These are phyloP conservation scores for Alternaria sp. DNA, from an alignment of 2,329 filamentous ascomycete genomes.

Conservation along the genomic window DNA sequence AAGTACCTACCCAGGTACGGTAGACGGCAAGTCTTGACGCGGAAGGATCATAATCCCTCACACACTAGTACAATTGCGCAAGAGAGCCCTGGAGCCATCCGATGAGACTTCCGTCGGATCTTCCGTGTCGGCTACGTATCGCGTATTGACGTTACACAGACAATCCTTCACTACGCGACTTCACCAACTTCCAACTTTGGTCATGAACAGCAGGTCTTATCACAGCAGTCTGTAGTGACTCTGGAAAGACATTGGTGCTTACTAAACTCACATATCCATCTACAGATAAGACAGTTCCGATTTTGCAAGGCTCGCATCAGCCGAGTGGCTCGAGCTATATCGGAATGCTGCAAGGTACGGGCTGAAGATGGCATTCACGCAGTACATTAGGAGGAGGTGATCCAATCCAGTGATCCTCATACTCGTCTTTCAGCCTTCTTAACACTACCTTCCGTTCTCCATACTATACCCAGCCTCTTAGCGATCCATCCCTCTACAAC, in stretches of 20 bases:
- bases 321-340: neutral
- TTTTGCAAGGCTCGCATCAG: neutral
- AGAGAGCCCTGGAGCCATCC: neutral
- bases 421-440: neutral
- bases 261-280: rapidly evolving
- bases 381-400: neutral
- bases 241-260: neutral
- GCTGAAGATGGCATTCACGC: neutral
- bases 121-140: neutral
- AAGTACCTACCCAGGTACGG: neutral
- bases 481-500: neutral
- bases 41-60: neutral
- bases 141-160: neutral
- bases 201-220: neutral
- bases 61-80: neutral
- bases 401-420: neutral
- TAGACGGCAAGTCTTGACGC: neutral
- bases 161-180: neutral
- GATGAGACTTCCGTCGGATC: neutral
- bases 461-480: neutral
- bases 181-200: neutral
- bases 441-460: neutral
- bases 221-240: neutral
- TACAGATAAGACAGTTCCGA: neutral
- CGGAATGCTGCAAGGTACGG: neutral